Evolutionary conservation across 495 filamentous ascomycete species (phyloP).

Genomic region (Annulohypoxylon maeteangense): DNA sequence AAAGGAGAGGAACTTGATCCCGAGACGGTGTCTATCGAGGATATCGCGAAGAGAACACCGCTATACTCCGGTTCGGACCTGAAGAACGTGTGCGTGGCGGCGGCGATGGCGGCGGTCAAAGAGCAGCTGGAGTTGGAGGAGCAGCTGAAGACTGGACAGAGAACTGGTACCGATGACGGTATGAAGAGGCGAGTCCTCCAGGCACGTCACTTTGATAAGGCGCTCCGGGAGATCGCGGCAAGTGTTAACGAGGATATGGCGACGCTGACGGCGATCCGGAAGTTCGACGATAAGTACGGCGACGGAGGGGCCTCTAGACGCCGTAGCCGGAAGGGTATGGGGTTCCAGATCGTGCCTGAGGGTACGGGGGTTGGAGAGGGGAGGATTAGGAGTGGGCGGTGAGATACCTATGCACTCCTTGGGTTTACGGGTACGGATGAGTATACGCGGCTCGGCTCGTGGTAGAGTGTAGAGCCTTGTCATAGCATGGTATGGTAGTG

Average conservation of each 20-base stretch:
- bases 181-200: slow-evolving; percentile 74
- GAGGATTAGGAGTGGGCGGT: slow-evolving; percentile 35
- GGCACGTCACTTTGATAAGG: slow-evolving; percentile 80
- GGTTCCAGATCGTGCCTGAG: slow-evolving; percentile 67
- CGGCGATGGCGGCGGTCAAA: slow-evolving; percentile 86
- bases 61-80: slow-evolving; percentile 97
- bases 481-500: not conserved
- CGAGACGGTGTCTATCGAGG: slow-evolving; percentile 71
- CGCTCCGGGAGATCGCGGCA: slow-evolving; percentile 87
- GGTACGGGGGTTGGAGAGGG: slow-evolving; percentile 30
- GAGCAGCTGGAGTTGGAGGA: slow-evolving; percentile 70
- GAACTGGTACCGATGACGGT: slow-evolving; percentile 60
- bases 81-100: slow-evolving; percentile 92
- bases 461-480: no score
- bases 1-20: slow-evolving; percentile 76
- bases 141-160: slow-evolving; percentile 40
- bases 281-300: slow-evolving; percentile 97
- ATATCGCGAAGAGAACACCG: slow-evolving; percentile 79
- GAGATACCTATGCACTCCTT: not conserved
- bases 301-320: slow-evolving; percentile 81
- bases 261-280: slow-evolving; percentile 82
- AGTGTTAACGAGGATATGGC: slow-evolving; percentile 97
- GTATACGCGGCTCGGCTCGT: not conserved
- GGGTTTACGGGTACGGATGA: not conserved
- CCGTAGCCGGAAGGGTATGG: slow-evolving; percentile 67